A percentile compares a stretch with the other conserved stretches of the same genome.
Conservation (phyloP, 2,329 filamentous ascomycete genomes). For the Trichoderma sp. region DNA sequence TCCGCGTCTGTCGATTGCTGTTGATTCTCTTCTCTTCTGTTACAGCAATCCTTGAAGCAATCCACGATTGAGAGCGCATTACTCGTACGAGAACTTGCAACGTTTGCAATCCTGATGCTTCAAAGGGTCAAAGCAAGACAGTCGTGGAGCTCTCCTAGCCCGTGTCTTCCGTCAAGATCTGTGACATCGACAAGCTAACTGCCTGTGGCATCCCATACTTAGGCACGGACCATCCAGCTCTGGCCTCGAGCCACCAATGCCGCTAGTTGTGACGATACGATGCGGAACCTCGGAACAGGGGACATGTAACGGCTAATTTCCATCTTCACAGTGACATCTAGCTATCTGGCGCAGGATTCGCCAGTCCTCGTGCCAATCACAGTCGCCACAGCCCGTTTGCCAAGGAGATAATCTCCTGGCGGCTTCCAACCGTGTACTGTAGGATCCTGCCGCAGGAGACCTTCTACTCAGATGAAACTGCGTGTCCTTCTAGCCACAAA, state of each 20-base stretch:
- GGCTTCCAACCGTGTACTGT: background rate
- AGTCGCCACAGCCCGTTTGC: background rate
- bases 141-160: background rate
- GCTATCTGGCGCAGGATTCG: background rate
- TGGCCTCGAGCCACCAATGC: background rate
- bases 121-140: background rate
- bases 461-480: background rate
- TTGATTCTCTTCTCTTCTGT: background rate
- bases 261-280: background rate
- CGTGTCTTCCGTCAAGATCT: slow-evolving; percentile 1
- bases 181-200: background rate
- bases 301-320: slow-evolving; percentile 2
- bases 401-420: background rate
- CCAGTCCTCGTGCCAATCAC: background rate
- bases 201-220: background rate
- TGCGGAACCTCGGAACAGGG: background rate
- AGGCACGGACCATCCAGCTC: slow-evolving; percentile 6
- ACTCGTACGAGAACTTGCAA: background rate
- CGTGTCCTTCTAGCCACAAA: background rate
- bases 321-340: background rate
- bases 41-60: background rate
- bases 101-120: background rate
- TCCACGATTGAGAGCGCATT: background rate
- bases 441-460: background rate
- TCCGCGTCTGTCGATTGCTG: background rate